Evolutionary conservation across 345 rosid genomes (phyloP), one percentile per base, ranked within the genome.

Genomic region (Pistacia vera): DNA sequence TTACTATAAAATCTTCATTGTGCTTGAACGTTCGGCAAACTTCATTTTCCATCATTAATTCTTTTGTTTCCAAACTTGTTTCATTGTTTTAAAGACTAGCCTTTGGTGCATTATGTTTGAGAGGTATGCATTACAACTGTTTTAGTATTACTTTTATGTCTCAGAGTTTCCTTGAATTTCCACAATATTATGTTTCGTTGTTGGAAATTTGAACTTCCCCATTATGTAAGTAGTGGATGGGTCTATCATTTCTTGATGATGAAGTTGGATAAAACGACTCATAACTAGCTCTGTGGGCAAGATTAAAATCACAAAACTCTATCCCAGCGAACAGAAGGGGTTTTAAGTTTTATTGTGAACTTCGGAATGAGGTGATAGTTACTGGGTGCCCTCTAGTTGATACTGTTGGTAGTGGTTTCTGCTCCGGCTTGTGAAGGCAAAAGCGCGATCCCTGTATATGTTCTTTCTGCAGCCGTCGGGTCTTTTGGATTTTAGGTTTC

Each of bases 91-190:
- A 41, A 41, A 41, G 7, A 41, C 44, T 41, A 41, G 7, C 44
- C 6, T 60, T 81, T 74, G 58, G 71, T 75, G 71, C 65, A 58
- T 46, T 76, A 52, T 77, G 49, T 77, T 71, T 70, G 25, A 71
- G 73, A 73, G 74, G 77, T 79, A 79, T 78, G 81, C 9, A 30
- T 25, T 44, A 57, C 55, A 41, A 33, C 22, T 73, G 67, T 77
- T 77, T 66, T 61, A 33, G 5, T 5, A 70, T 55, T 33, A 76
- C 16, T 16, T 17, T 20, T 18, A 48, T 74, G 71, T 33, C 16
- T 18, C n/a, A 33, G 61, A 49, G 61, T 30, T 63, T 4, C 38
- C 56, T 48, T 71, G 36, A 60, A 60, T 65, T 52, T 11, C 11
- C 25, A 64, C 41, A 63, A 38, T 54, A 36, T 16, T 57, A 13